These are phyloP conservation scores for Trichoderma sp. DNA, from an alignment of 2,329 filamentous ascomycete species.

Conservation along the genomic window DNA sequence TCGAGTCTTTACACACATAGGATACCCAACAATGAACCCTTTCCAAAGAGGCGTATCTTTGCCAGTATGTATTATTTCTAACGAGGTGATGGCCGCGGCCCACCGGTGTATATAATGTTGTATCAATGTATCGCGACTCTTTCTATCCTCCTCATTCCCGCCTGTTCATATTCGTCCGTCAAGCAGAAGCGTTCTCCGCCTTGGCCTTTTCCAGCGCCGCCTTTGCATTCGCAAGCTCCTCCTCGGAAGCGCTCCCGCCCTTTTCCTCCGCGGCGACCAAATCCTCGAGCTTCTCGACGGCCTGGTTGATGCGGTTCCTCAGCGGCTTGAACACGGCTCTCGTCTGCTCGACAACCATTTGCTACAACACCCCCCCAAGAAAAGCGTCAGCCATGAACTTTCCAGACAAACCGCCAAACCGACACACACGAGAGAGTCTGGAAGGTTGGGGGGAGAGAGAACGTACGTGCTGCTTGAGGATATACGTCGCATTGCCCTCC, in stretches of 20 bases:
- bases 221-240: slow-evolving; percentile 59
- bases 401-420: background rate
- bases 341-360: slow-evolving; percentile 82
- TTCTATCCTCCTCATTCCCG: background rate
- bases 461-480: slow-evolving; percentile 82
- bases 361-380: slow-evolving; percentile 49
- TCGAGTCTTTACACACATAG: slow-evolving; percentile 29
- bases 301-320: slow-evolving; percentile 68
- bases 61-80: slow-evolving; percentile 1
- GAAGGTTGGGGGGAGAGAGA: too few species aligned
- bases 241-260: slow-evolving; percentile 45
- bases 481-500: slow-evolving; percentile 75
- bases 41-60: background rate
- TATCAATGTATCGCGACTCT: background rate
- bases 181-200: slow-evolving; percentile 30
- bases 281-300: slow-evolving; percentile 73
- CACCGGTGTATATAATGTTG: background rate
- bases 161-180: background rate
- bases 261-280: slow-evolving; percentile 68
- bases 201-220: slow-evolving; percentile 56
- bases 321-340: slow-evolving; percentile 77
- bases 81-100: background rate
- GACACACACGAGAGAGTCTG: background rate
- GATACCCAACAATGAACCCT: slow-evolving; percentile 30
- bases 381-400: slow-evolving; percentile 5